Base-by-base conservation (phyloP, 345 rosid genomes). In the Melastoma malabathricum region DNA sequence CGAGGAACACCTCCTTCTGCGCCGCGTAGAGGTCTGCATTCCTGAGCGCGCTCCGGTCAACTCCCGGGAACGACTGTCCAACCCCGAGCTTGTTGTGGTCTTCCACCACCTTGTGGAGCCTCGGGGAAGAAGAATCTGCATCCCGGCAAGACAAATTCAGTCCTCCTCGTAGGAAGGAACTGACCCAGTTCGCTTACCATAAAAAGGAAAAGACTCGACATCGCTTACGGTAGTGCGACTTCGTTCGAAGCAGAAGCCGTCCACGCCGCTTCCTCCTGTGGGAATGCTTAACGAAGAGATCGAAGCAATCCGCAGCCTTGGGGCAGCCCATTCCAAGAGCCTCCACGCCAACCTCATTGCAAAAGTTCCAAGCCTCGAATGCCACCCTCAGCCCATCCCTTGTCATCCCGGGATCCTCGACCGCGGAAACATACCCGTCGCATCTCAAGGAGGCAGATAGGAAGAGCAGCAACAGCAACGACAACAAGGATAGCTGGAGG, bases 361-460 rank as follows among this genome's bases (percentile, higher is more conserved):
- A 87, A 23, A 81, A 83, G 65, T 87, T 84, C 96, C 94, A 87
- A 64, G 87, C 86, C 70, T 87, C 94, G 64, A 84, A 79, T 1
- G 77, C 96, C 15, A 84, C 72, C 60, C 94, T 65, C 38, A 83
- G 64, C 20, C 77, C 80, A 47, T 87, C 87, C 66, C 94, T 81
- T 55, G 54, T 72, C 89, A 87, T 84, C 50, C 87, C 87, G 0
- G 96, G 94, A 66, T 87, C 96, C 2, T 94, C 94, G 15, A 84
- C 74, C 0, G 84, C 89, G 13, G 95, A 77, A 25, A 14, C 31
- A 15, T 60, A 47, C 45, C 15, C 41, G 41, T 34, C 9, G 38
- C 41, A 34, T 34, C 41, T 34, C 16, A 34, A 58, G 10, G 8
- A 23, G 1, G 17, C 69, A 52, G 25, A 48, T 18, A 48, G 43